Evolutionary conservation across 441 rosid species (phyloP), one percentile per base, ranked within the genome.

Genomic region (Flueggea neowawraea): DNA sequence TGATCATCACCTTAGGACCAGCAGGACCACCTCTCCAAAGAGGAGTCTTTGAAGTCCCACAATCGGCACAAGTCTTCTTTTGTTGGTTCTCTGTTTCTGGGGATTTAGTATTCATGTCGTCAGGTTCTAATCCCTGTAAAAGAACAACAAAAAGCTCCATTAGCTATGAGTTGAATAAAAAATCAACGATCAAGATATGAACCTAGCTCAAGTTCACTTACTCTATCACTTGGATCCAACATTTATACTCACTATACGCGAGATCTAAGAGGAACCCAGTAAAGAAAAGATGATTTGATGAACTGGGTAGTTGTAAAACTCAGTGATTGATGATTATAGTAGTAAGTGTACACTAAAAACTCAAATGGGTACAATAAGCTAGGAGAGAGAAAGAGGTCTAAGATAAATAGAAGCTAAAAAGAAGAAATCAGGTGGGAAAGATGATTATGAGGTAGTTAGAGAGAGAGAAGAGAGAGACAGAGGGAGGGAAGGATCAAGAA

Each of bases 21-120:
- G 97, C 88, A 15, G 97, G 98, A 16, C 98, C 98, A 6, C 97
- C 92, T 6, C 98, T 80, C 98, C 98, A 93, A 0, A 93, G 91
- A 55, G 98, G 97, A 51, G 98, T 90, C 54, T 90, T 85, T 10
- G 87, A 16, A 31, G 98, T 93, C 0, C 96, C 97, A 44, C 98
- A 93, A 77, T 93, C 96, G 12, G 89, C 90, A 54, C 97, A 93
- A 1, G 88, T 82, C 17, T 87, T 84, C 81, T 84, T 92, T 16
- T 53, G 73, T 17, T 75, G 85, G 58, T 64, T 75, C 68, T 66
- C 74, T 70, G 48, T 73, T 43, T 68, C 78, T 2, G 60, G 58
- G n/a, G 68, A 59, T 32, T 69, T 73, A 73, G 64, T 65, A 36
- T 66, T 78, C 53, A 52, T 66, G 12, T 78, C 90, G 10, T 86